Base-by-base conservation (phyloP, 1,284 basidiomycete genomes). In the Macrocystidia cucumis region DNA sequence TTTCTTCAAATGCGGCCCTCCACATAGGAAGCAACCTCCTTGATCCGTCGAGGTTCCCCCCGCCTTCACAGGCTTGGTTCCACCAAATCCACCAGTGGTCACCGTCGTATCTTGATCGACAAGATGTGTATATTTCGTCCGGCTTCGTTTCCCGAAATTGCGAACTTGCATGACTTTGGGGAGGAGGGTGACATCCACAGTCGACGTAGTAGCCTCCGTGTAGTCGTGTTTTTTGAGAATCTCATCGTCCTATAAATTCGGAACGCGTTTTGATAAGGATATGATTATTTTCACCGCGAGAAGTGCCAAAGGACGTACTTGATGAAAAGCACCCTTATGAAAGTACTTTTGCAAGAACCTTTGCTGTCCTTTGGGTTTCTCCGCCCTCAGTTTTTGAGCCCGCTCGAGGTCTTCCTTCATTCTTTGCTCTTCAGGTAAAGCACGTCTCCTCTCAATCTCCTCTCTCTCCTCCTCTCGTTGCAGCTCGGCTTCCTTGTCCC, bases 291-390 rank as follows among this genome's bases (percentile, higher is more conserved):
- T 32, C 14, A 35, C 6, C 13, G 26, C 13, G 20, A 22, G 14
- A 23, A 29, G 16, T 12, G 4, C 28, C 32, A 28, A 11, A 26
- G 26, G 7, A 56, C 67, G 16, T 41, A 85, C 90, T 72, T 89
- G 90, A 60, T 96, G 92, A 70, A 98, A 98, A 40, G 92, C 93
- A 50, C 96, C 96, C 63, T 97, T 98, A 68, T 98, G 96, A 78
- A 92, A 98, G 57, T 97, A 98, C 62, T 96, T 98, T 57, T 98
- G 92, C 50, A 98, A 60, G 65, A 98, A 98, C 49, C 81, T 87
- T 56, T 92, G 88, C 43, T 87, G 70, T 2, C 90, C 91, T 49
- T 91, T 85, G 1, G 85, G 79, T 59, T 93, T 92, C 35, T 85
- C 82, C 37, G 81, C 79, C 35, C 93, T 69, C 25, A 75, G 67